Evolutionary conservation across 2,329 filamentous ascomycete species (phyloP).

Genomic region (Ophiostoma angusticollis): DNA sequence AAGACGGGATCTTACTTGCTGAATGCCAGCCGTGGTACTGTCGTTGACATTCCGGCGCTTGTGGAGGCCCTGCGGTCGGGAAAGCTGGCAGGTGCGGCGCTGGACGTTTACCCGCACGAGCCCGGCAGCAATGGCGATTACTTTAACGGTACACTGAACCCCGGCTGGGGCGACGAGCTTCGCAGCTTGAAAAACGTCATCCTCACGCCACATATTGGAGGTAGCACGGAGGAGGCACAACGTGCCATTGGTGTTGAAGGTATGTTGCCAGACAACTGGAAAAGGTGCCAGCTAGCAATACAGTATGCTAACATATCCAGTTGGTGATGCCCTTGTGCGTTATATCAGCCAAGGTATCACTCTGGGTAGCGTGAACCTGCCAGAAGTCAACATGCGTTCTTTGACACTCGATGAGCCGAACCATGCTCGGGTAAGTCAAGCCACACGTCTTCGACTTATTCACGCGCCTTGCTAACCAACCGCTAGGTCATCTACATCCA

Average conservation of each 20-base stretch:
- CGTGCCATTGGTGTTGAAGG: conserved; percentile 86
- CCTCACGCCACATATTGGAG: conserved; percentile 91
- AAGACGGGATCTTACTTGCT: conserved; percentile 87
- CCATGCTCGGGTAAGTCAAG: conserved; percentile 50
- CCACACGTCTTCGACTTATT: neutral
- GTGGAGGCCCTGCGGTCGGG: conserved; percentile 76
- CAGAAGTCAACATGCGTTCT: conserved; percentile 85
- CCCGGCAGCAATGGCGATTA: conserved; percentile 90
- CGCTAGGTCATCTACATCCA: conserved; percentile 75
- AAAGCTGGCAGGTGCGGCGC: conserved; percentile 83
- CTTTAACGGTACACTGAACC: conserved; percentile 73
- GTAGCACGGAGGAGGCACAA: conserved; percentile 95
- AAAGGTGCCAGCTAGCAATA: no score
- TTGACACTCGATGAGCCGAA: conserved; percentile 80
- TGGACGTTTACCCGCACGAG: conserved; percentile 93
- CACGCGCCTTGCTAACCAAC: neutral
- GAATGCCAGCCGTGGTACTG: conserved; percentile 86
- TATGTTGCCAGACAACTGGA: no score
- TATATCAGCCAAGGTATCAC: conserved; percentile 96
- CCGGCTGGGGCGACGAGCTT: conserved; percentile 68
- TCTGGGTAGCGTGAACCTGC: conserved; percentile 85
- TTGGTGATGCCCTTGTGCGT: conserved; percentile 72
- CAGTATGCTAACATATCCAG: conserved; percentile 27
- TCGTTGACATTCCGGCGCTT: conserved; percentile 86
- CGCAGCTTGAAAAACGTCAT: conserved; percentile 82